These are phyloP conservation scores for Fusarium sambucinum DNA, from an alignment of 2,329 filamentous ascomycete species.

Conservation along the genomic window DNA sequence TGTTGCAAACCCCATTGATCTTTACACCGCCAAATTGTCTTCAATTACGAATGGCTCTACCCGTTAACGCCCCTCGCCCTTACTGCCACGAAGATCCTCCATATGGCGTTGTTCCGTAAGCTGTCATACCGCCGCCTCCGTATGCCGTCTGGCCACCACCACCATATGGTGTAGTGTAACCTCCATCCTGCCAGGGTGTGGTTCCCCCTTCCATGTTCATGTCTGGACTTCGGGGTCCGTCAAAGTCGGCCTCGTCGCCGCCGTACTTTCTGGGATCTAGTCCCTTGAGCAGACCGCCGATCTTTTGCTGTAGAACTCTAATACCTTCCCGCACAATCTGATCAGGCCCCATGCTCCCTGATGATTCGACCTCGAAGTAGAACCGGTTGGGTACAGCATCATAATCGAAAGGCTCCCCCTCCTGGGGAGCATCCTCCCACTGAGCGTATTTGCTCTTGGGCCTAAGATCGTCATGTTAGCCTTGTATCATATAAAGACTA, in stretches of 20 bases:
- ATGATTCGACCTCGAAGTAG: conserved; percentile 93
- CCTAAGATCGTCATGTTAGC: conserved; percentile 59
- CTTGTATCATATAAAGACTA: not conserved
- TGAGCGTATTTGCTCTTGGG: conserved; percentile 83
- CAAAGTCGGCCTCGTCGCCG: conserved; percentile 69
- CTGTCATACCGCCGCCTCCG: conserved; percentile 72
- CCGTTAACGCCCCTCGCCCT: conserved; percentile 42
- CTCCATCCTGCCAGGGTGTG: conserved; percentile 70
- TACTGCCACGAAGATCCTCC: conserved; percentile 65
- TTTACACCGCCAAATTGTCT: conserved; percentile 34
- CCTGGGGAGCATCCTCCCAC: conserved; percentile 82
- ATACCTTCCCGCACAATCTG: conserved; percentile 90
- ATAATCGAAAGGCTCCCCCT: conserved; percentile 91
- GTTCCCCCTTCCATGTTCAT: conserved; percentile 69
- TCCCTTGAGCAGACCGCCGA: conserved; percentile 79
- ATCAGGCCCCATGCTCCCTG: conserved; percentile 89
- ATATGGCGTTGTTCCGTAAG: conserved; percentile 70
- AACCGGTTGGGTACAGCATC: conserved; percentile 86
- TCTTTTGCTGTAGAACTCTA: conserved; percentile 87
- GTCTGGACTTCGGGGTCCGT: conserved; percentile 75
- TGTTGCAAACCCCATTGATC: conserved; percentile 34
- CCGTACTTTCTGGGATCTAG: conserved; percentile 63
- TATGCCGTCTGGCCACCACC: conserved; percentile 72
- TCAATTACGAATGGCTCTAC: conserved; percentile 40
- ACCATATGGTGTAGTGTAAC: conserved; percentile 74